Evolutionary conservation across 495 filamentous ascomycete species (phyloP), one percentile per base, ranked within the genome.

Genomic region (Daldinia grandis): DNA sequence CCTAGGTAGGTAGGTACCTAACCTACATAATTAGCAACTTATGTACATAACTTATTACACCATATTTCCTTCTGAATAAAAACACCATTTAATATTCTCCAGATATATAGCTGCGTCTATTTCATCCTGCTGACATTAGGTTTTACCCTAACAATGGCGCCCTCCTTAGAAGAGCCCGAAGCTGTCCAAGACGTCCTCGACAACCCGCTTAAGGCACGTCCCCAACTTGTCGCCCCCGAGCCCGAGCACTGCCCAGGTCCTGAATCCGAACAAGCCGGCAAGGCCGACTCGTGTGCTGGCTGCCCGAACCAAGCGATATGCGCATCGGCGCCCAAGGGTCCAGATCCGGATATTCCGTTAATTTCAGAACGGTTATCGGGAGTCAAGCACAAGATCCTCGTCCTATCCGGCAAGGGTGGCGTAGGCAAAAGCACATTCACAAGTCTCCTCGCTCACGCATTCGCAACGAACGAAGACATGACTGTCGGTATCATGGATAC

Each of bases 201-300:
- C 53, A 88, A 90, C 61, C 87, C 91, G 5, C 84, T 92, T 57
- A 90, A 92, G 76, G 80, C 84, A 40, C 86, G 88, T 12, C 93
- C 94, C 6, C 85, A 92, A 56, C 91, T 98, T 58, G 90, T 98
- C 62, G 95, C 95, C 24, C 95, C 95, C 37, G 94, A 97, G 74
- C 95, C 95, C 75, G 93, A 98, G 79, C 94, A 98, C 85, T 99
- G 95, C 75, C 96, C 96, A 31, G 95, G 95, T 2, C 95, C 95
- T 37, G 93, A 97, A 80, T 95, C 92, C 27, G 85, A 93, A 68
- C 79, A 88, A 73, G 95, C 95, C 37, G 95, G 95, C 60, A 86
- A 90, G 81, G 90, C 88, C 58, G 93, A 95, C 78, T 92, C 93
- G 51, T 99, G 95, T 81, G 93, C 89, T 50, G 92, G 93, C 47